phyloP scores from a whole-genome alignment of 495 filamentous ascomycete species.

The Hypoxylon fuscum region DNA sequence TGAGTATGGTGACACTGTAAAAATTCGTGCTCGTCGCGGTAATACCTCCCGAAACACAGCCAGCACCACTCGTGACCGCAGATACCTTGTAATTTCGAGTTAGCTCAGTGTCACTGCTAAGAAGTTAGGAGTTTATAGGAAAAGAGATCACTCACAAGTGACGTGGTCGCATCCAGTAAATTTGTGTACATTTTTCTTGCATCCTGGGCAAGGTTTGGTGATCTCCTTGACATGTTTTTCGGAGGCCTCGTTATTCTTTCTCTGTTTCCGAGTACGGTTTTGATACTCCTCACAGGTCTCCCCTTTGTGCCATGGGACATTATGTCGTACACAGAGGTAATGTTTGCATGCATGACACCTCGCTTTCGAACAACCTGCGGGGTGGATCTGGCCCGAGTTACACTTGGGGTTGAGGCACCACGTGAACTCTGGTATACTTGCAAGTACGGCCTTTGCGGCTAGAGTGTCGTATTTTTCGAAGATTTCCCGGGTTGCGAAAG shows the following conservation, averaged over 20 bases:
- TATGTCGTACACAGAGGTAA: slow-evolving; percentile 54
- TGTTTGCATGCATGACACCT: slow-evolving; percentile 50
- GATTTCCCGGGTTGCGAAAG: slow-evolving; percentile 40
- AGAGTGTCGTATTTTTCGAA: slow-evolving; percentile 50
- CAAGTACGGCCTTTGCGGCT: slow-evolving; percentile 42
- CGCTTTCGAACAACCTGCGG: slow-evolving; percentile 47
- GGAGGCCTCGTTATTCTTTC: slow-evolving; percentile 49
- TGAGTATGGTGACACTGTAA: slow-evolving; percentile 46
- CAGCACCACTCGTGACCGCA: slow-evolving; percentile 60
- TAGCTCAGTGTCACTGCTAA: background rate
- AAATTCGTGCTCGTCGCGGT: slow-evolving; percentile 37
- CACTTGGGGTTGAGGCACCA: slow-evolving; percentile 54
- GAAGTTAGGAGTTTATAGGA: background rate
- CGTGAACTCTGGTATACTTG: slow-evolving; percentile 48
- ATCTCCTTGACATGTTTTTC: slow-evolving; percentile 50
- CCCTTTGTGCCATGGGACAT: slow-evolving; percentile 57
- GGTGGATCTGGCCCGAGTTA: slow-evolving; percentile 54
- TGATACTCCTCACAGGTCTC: slow-evolving; percentile 61
- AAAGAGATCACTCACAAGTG: slow-evolving; percentile 47
- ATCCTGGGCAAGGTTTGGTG: slow-evolving; percentile 56
- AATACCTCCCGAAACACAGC: slow-evolving; percentile 49
- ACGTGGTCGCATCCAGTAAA: slow-evolving; percentile 61
- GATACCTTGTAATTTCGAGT: slow-evolving; percentile 37
- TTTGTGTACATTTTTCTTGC: slow-evolving; percentile 53
- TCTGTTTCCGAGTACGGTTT: slow-evolving; percentile 35